phyloP scores from a whole-genome alignment of 192 early-diverging fungal genomes.

The Rhizophagus clarus region DNA sequence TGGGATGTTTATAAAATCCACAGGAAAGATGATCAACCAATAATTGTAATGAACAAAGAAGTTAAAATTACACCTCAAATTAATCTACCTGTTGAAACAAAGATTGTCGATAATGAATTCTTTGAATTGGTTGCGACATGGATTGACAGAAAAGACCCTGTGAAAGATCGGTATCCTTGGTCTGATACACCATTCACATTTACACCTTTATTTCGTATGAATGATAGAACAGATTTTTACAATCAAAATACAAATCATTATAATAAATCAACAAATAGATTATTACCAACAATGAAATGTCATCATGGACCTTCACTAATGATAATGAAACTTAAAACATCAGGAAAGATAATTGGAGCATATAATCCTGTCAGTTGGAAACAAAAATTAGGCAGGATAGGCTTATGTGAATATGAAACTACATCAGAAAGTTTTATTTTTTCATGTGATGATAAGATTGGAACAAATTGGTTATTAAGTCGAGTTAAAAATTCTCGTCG shows the following conservation, averaged over 20 bases:
- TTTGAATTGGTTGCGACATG: conserved; percentile 14
- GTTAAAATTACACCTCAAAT: background rate
- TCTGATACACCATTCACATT: conserved; percentile 15
- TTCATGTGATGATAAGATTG: background rate
- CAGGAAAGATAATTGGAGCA: background rate
- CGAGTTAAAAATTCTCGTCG: background rate
- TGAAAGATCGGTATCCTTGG: background rate
- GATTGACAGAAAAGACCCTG: conserved; percentile 7
- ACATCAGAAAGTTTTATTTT: conserved; percentile 25
- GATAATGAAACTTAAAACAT: conserved; percentile 1
- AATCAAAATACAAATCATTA: background rate
- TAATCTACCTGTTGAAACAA: background rate
- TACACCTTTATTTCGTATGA: conserved; percentile 18
- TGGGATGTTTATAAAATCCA: conserved; percentile 4
- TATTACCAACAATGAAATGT: conserved; percentile 26
- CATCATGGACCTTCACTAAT: conserved; percentile 9
- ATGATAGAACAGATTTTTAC: background rate
- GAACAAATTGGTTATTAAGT: background rate
- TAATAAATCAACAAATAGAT: conserved; percentile 6
- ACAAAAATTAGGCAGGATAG: background rate
- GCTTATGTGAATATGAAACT: background rate
- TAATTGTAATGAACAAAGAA: background rate
- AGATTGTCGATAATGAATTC: conserved; percentile 17
- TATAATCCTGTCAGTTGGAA: conserved; percentile 14
- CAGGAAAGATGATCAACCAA: conserved; percentile 6